These are phyloP conservation scores for Pleurotus cornucopiae DNA, from an alignment of 768 basidiomycete species.

Conservation along the genomic window DNA sequence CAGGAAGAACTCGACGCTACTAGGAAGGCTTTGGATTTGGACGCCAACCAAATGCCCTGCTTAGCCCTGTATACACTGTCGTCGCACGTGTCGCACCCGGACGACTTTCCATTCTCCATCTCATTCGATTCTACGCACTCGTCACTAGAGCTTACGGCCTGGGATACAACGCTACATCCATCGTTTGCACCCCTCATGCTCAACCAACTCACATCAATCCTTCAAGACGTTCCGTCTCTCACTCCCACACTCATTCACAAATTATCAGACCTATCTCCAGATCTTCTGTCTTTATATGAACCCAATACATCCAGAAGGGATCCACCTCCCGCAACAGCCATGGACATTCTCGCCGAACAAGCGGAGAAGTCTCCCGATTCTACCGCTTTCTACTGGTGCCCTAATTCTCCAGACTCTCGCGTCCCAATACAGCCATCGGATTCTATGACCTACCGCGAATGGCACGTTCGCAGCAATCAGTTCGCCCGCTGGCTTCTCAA, in stretches of 20 bases:
- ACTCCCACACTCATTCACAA: slow-evolving; percentile 9
- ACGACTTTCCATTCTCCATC: slow-evolving; percentile 18
- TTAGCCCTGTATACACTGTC: slow-evolving; percentile 20
- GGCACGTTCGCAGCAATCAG: slow-evolving; percentile 32
- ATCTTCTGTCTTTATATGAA: slow-evolving; percentile 22
- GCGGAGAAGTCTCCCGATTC: slow-evolving; percentile 19
- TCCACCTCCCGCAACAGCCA: slow-evolving; percentile 15
- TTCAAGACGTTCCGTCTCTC: slow-evolving; percentile 13
- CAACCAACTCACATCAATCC: slow-evolving; percentile 18
- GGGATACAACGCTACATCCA: slow-evolving; percentile 17
- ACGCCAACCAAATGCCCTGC: slow-evolving; percentile 22
- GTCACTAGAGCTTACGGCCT: slow-evolving; percentile 14
- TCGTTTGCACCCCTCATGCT: slow-evolving; percentile 22
- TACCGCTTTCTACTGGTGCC: slow-evolving; percentile 26
- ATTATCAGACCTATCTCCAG: slow-evolving; percentile 13
- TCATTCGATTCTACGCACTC: slow-evolving; percentile 11
- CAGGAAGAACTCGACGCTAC: slow-evolving; percentile 11
- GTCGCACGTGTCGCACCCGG: background rate
- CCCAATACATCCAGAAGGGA: slow-evolving; percentile 8
- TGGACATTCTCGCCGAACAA: slow-evolving; percentile 24
- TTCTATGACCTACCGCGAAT: slow-evolving; percentile 30
- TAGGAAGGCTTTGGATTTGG: slow-evolving; percentile 18
- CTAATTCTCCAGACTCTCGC: slow-evolving; percentile 20
- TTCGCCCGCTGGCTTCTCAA: slow-evolving; percentile 37
- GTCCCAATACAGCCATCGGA: slow-evolving; percentile 13